These are phyloP conservation scores for Hippophae gyantsensis DNA, from an alignment of 306 rosid species.

Conservation along the genomic window DNA sequence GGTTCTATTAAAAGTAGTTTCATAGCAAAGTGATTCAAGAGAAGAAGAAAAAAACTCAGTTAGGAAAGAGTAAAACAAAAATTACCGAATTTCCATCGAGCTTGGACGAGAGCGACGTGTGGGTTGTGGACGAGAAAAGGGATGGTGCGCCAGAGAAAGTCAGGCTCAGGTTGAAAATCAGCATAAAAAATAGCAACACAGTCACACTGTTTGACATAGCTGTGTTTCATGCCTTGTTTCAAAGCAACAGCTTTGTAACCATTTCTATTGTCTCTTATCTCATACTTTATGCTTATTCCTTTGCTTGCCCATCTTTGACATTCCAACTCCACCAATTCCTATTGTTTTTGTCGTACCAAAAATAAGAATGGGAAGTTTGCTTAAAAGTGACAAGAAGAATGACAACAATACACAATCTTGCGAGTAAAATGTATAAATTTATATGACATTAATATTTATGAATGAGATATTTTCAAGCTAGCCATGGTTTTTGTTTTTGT, in stretches of 20 bases:
- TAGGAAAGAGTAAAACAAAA: background rate
- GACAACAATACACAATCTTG: too few relatives aligned
- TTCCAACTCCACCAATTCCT: constrained; percentile 67
- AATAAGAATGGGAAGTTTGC: too few relatives aligned
- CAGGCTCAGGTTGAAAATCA: constrained; percentile 88
- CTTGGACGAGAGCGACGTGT: constrained; percentile 68
- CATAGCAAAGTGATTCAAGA: background rate
- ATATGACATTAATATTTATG: too few relatives aligned
- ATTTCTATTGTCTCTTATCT: constrained; percentile 67
- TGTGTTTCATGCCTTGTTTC: constrained; percentile 82
- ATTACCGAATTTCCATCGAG: constrained; percentile 84
- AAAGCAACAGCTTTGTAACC: constrained; percentile 96
- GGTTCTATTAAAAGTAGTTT: background rate
- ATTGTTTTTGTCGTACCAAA: background rate
- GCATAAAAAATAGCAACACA: constrained; percentile 83
- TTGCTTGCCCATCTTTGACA: constrained; percentile 76
- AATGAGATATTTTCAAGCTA: too few relatives aligned
- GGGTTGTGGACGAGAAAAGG: constrained; percentile 65
- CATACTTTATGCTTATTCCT: constrained; percentile 82
- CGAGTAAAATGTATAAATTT: too few relatives aligned
- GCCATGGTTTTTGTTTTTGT: too few relatives aligned
- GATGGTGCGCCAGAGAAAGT: constrained; percentile 58
- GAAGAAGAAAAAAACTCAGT: background rate
- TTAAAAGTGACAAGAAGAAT: too few relatives aligned
- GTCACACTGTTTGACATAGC: constrained; percentile 69